Evolutionary conservation across 306 rosid genomes (phyloP), one percentile per base, ranked within the genome.

Genomic region (Aeschynomene evenia): DNA sequence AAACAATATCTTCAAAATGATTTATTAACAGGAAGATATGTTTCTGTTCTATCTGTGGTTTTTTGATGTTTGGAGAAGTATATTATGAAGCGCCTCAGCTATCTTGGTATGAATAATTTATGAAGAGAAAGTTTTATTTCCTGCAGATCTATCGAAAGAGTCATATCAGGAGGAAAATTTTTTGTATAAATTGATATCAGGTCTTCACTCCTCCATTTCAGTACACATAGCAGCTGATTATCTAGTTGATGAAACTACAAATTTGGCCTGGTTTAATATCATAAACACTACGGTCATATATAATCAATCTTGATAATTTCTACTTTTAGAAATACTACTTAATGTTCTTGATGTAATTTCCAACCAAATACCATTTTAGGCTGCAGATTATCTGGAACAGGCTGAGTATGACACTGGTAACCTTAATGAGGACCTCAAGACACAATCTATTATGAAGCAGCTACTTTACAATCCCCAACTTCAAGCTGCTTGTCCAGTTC

Each of bases 171-270:
- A 91, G 81, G 95, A 94, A 73, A 88, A 89, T 66, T 83, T 94
- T 60, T 78, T 94, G 86, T 94, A 88, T 88, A 94, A 91, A 77
- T 68, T 94, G 92, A 94, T 94, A 81, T 94, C 99, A 10, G 99
- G 99, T 79, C 92, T 94, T 72, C 99, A 94, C 81, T 88, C 99
- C 62, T 94, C 99, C 58, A 94, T 94, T 75, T 91, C 99, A 15
- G 75, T 94, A 50, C 99, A 94, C 83, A 84, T 92, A 77, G 99
- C 95, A 37, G 65, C 97, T 26, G 99, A 91, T 48, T 94, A 89
- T 88, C 85, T 88, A 40, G 82, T 92, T 29, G 92, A 92, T 60
- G 96, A 94, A 76, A 60, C 89, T 43, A 70, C 54, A 34, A 86
- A 88, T 75, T 49, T 15, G 8, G 52, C 53, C 55, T 22, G 39